Percentiles rank a stretch among this genome's conserved stretches.
Evolutionary conservation across 768 basidiomycete genomes (phyloP).

Genomic region (Fibroporia radiculosa): DNA sequence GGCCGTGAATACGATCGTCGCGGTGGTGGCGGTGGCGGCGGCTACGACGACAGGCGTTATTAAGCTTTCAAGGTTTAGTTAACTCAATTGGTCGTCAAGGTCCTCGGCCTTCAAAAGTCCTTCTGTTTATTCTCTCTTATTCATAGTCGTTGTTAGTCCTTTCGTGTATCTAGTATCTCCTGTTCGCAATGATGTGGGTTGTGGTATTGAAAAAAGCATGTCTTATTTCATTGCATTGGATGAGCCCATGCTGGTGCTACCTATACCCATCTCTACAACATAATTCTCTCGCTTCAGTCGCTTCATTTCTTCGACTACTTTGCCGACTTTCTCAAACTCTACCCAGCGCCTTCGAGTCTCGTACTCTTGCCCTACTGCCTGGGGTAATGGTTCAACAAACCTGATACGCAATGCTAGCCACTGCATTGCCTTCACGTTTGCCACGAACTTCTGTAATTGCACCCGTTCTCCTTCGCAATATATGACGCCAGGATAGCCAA

Average conservation of each 20-base stretch:
- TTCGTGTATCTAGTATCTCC: constrained; percentile 1
- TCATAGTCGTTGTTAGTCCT: constrained; percentile 4
- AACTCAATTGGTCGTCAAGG: background rate
- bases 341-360: constrained; percentile 31
- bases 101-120: background rate
- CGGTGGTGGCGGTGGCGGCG: constrained; percentile 34
- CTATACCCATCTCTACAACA: constrained; percentile 61
- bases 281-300: constrained; percentile 44
- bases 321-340: constrained; percentile 63
- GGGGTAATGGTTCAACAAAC: constrained; percentile 42
- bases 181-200: background rate
- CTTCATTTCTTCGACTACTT: constrained; percentile 63
- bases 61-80: constrained; percentile 13
- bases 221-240: background rate
- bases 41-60: constrained; percentile 39
- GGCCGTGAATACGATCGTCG: constrained; percentile 33
- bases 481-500: constrained; percentile 70
- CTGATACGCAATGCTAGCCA: constrained; percentile 66
- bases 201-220: background rate
- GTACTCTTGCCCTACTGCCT: constrained; percentile 2
- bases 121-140: constrained; percentile 2
- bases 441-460: constrained; percentile 55
- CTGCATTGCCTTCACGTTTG: constrained; percentile 66
- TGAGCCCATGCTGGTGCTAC: constrained; percentile 24
- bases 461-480: constrained; percentile 53